These are phyloP conservation scores for Arxiozyma heterogenica DNA, from an alignment of 1,139 yeast species.

Conservation along the genomic window DNA sequence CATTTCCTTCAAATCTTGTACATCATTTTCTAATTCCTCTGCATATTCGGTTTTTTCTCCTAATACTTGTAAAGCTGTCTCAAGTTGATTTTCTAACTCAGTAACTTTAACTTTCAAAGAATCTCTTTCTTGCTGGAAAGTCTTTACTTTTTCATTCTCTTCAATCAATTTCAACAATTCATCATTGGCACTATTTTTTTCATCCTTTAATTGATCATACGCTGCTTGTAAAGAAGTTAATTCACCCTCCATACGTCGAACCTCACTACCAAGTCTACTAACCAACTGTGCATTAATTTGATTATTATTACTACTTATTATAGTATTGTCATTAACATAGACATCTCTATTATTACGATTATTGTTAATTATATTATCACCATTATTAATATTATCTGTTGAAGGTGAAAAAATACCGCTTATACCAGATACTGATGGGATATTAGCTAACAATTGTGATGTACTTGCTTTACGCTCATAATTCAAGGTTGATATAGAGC, in stretches of 20 bases:
- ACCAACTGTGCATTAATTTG: slow-evolving; percentile 25
- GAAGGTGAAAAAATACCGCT: background rate
- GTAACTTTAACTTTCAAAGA: slow-evolving; percentile 35
- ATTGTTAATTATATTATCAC: slow-evolving; percentile 1
- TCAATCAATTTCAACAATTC: slow-evolving; percentile 55
- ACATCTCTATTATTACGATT: slow-evolving; percentile 5
- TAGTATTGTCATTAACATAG: background rate
- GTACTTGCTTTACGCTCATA: slow-evolving; percentile 1
- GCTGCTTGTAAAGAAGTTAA: slow-evolving; percentile 58
- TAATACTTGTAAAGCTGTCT: slow-evolving; percentile 60
- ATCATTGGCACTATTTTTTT: slow-evolving; percentile 58
- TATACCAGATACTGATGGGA: background rate
- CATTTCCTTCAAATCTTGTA: slow-evolving; percentile 75
- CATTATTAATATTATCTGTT: background rate
- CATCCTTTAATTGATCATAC: slow-evolving; percentile 41
- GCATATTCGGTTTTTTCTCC: slow-evolving; percentile 88
- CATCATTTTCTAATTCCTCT: slow-evolving; percentile 80
- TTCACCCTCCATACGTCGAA: slow-evolving; percentile 75
- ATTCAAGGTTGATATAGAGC: slow-evolving; percentile 1
- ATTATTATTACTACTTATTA: background rate
- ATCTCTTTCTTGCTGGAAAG: slow-evolving; percentile 33
- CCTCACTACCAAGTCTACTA: slow-evolving; percentile 40
- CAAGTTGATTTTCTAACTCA: slow-evolving; percentile 38
- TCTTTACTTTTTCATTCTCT: slow-evolving; percentile 41
- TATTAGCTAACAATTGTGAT: background rate